These are phyloP conservation scores for Theobroma cacao DNA, from an alignment of 345 rosid genomes.

Conservation along the genomic window DNA sequence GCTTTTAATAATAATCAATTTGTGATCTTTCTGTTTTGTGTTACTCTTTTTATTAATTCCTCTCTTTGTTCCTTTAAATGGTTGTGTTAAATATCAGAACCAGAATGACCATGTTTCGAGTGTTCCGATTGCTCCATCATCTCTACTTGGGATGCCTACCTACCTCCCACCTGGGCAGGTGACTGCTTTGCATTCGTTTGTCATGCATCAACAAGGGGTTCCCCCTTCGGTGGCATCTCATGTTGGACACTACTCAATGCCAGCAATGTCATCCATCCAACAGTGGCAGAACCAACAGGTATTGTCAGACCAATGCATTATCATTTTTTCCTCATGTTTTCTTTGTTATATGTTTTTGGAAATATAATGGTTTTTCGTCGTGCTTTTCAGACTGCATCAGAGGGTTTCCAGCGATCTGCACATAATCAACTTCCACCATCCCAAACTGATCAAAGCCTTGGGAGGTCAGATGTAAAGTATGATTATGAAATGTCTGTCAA, in stretches of 20 bases:
- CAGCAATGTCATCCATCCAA: slow-evolving; percentile 43
- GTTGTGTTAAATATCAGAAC: neutral
- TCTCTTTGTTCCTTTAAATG: neutral
- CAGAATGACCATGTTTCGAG: slow-evolving; percentile 52
- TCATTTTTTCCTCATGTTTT: neutral
- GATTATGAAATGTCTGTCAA: slow-evolving; percentile 52
- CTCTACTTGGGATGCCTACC: slow-evolving; percentile 61
- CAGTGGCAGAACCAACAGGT: slow-evolving; percentile 85
- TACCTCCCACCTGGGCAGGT: slow-evolving; percentile 79
- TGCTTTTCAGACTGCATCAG: slow-evolving; percentile 49
- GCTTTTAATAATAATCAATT: neutral
- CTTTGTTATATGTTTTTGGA: neutral
- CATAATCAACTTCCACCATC: slow-evolving; percentile 52
- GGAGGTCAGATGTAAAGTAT: slow-evolving; percentile 50
- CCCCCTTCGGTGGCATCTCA: slow-evolving; percentile 67
- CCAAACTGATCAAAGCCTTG: slow-evolving; percentile 48
- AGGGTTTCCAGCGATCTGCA: slow-evolving; percentile 41
- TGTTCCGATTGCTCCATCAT: slow-evolving; percentile 49
- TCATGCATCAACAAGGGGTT: slow-evolving; percentile 74
- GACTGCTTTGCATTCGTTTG: slow-evolving; percentile 67
- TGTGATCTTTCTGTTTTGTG: neutral
- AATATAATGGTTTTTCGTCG: neutral
- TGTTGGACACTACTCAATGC: slow-evolving; percentile 52
- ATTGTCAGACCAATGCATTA: slow-evolving; percentile 3
- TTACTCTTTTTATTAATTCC: neutral